These are phyloP conservation scores for Sporothrix humicola DNA, from an alignment of 2,329 filamentous ascomycete genomes.

Conservation along the genomic window DNA sequence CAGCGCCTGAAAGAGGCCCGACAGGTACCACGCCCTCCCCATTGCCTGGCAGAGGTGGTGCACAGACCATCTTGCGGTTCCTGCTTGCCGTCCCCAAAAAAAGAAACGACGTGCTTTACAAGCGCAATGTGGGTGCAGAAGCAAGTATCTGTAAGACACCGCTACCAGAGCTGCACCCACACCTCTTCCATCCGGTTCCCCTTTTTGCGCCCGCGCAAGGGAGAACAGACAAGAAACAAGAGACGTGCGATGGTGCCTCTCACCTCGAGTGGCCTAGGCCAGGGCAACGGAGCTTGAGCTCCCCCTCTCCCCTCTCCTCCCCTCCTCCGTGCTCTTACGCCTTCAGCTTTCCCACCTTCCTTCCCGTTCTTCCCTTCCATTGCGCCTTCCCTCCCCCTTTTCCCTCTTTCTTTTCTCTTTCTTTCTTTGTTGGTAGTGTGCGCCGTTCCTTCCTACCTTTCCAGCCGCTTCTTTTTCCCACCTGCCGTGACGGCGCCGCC, in stretches of 20 bases:
- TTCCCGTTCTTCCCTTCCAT: conserved; percentile 23
- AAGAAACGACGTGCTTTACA: conserved; percentile 20
- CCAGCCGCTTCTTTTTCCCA: conserved; percentile 30
- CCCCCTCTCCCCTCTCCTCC: conserved; percentile 13
- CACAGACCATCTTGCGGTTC: conserved; percentile 27
- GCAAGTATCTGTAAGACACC: conserved; percentile 29
- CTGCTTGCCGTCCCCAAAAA: conserved; percentile 30
- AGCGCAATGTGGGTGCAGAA: conserved; percentile 15
- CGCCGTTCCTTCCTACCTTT: conserved; percentile 1
- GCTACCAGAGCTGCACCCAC: conserved; percentile 10
- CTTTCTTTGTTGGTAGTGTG: conserved; percentile 28
- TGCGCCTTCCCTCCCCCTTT: conserved; percentile 33
- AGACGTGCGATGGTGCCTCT: not conserved
- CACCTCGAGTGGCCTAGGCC: conserved; percentile 7
- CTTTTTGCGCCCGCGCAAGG: conserved; percentile 28
- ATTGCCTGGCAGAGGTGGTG: not conserved
- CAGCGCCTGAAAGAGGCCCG: conserved; percentile 1
- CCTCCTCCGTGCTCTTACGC: not conserved
- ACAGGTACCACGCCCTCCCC: conserved; percentile 17
- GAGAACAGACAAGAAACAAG: not conserved
- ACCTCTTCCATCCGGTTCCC: not conserved
- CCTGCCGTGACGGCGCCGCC: conserved; percentile 28
- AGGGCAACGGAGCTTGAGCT: conserved; percentile 24
- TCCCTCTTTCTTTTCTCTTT: conserved; percentile 15
- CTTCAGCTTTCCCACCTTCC: conserved; percentile 20